Conservation (phyloP, 371 early-diverging fungal genomes). For the Mortierella sp. region DNA sequence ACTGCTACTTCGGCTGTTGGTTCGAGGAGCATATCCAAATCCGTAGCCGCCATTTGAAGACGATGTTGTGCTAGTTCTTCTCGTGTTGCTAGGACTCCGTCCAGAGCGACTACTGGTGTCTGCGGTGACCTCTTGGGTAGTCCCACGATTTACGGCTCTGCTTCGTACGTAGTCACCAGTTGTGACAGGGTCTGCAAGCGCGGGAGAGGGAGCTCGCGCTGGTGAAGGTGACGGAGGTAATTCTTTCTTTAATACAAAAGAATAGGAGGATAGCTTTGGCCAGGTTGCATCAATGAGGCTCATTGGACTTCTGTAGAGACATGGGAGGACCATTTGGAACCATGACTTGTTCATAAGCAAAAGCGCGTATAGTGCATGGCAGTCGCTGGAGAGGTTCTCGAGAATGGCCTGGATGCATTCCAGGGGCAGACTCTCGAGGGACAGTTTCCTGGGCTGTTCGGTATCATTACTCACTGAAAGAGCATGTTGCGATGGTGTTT, state of each 20-base stretch:
- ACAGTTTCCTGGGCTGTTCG: constrained; percentile 1
- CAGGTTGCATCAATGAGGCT: constrained; percentile 49
- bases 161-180: neutral
- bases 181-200: neutral
- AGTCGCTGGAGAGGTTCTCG: constrained; percentile 38
- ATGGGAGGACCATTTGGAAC: constrained; percentile 53
- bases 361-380: constrained; percentile 41
- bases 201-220: constrained; percentile 1
- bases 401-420: constrained; percentile 55
- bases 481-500: neutral
- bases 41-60: constrained; percentile 20
- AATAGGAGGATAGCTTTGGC: constrained; percentile 47
- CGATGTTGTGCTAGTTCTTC: constrained; percentile 38
- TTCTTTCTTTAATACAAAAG: constrained; percentile 41
- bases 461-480: neutral
- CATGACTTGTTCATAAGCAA: constrained; percentile 45
- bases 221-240: constrained; percentile 12
- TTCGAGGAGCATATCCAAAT: constrained; percentile 36
- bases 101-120: constrained; percentile 15
- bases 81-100: constrained; percentile 18
- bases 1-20: constrained; percentile 52
- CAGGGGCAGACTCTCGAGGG: constrained; percentile 41
- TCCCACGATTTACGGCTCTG: neutral
- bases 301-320: constrained; percentile 52
- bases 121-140: neutral